These are phyloP conservation scores for Colletotrichum noveboracense DNA, from an alignment of 2,329 filamentous ascomycete genomes.

Conservation along the genomic window DNA sequence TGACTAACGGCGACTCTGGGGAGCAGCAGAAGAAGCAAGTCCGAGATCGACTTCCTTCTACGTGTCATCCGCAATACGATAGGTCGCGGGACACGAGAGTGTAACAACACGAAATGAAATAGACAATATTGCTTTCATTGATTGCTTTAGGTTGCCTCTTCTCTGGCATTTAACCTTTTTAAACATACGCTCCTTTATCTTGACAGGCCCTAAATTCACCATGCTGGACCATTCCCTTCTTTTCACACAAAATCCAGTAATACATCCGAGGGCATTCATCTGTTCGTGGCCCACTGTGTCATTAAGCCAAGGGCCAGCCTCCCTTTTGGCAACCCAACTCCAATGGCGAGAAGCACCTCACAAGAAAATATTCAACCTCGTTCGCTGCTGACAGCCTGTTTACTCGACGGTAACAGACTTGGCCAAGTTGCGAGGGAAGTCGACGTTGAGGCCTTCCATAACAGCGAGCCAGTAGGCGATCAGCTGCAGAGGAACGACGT, in stretches of 20 bases:
- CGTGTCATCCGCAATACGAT: background rate
- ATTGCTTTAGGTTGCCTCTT: conserved; percentile 17
- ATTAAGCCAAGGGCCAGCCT: conserved; percentile 14
- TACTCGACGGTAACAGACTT: conserved; percentile 99
- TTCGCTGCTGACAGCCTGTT: conserved; percentile 27
- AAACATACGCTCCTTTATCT: conserved; percentile 17
- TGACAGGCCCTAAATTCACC: conserved; percentile 9
- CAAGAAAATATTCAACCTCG: conserved; percentile 7
- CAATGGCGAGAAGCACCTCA: background rate
- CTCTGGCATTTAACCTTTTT: conserved; percentile 13
- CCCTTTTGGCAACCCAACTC: conserved; percentile 22
- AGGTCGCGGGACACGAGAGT: background rate
- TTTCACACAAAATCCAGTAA: conserved; percentile 16
- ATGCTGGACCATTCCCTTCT: conserved; percentile 10
- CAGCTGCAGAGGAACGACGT: conserved; percentile 95
- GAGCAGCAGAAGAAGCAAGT: background rate
- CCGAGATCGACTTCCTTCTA: background rate
- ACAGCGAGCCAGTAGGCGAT: conserved; percentile 99
- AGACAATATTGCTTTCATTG: conserved; percentile 20
- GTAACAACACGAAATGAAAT: conserved; percentile 12
- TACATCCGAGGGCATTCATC: conserved; percentile 5
- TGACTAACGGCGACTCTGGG: background rate
- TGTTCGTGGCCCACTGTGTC: background rate
- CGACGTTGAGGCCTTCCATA: conserved; percentile 93
- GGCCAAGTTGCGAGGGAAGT: conserved; percentile 97